Conservation (phyloP, 2,329 filamentous ascomycete species). For the Zasmidium citrigriseum region DNA sequence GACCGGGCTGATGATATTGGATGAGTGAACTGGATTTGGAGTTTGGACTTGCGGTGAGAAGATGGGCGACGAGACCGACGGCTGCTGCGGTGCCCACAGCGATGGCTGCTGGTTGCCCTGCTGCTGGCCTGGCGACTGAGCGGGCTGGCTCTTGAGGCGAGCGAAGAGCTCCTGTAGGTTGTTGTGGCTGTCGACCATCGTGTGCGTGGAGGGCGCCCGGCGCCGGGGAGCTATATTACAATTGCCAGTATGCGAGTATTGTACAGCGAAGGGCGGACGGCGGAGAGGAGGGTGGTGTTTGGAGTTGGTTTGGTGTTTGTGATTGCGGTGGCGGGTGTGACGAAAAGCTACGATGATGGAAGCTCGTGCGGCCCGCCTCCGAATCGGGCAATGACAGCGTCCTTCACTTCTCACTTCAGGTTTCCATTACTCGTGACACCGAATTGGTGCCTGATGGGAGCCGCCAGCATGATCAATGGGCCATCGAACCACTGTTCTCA, state of each 20-base stretch:
- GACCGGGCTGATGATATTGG: conserved; percentile 61
- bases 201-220: conserved; percentile 6
- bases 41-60: conserved; percentile 57
- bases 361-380: not conserved
- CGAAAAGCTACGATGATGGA: not conserved
- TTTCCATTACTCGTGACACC: not conserved
- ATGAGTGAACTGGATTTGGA: conserved; percentile 58
- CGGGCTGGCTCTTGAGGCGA: conserved; percentile 38
- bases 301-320: not conserved
- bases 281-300: not conserved
- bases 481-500: not conserved
- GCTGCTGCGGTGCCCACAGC: conserved; percentile 29
- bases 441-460: not conserved
- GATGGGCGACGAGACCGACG: conserved; percentile 59
- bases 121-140: conserved; percentile 12
- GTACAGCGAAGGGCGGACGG: not conserved
- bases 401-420: not conserved
- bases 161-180: conserved; percentile 45
- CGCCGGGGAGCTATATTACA: conserved; percentile 11
- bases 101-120: conserved; percentile 19
- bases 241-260: not conserved
- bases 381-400: not conserved
- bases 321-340: not conserved
- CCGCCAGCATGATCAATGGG: too few species aligned
- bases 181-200: conserved; percentile 38